These are phyloP conservation scores for Microcera coccophila DNA, from an alignment of 2,329 filamentous ascomycete genomes.

Conservation along the genomic window DNA sequence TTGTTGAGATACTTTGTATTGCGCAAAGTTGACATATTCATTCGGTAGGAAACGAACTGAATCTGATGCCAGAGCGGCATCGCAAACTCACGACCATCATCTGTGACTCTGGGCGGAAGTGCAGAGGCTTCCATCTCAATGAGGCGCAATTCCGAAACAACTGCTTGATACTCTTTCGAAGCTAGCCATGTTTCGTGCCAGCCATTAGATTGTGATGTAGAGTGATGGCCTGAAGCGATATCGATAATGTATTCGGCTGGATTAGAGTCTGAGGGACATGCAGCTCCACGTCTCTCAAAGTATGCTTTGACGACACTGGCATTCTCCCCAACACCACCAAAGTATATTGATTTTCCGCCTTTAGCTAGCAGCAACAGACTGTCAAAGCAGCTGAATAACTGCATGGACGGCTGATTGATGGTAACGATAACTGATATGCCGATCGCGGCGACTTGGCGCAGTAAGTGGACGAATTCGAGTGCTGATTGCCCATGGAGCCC, in stretches of 20 bases:
- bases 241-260: slow-evolving; percentile 74
- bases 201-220: slow-evolving; percentile 32
- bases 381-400: slow-evolving; percentile 65
- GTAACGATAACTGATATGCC: slow-evolving; percentile 67
- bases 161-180: slow-evolving; percentile 52
- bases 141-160: slow-evolving; percentile 57
- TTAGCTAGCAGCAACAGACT: slow-evolving; percentile 59
- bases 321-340: slow-evolving; percentile 60
- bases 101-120: slow-evolving; percentile 33
- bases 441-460: slow-evolving; percentile 61
- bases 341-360: slow-evolving; percentile 64
- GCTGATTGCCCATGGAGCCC: slow-evolving; percentile 67
- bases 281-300: slow-evolving; percentile 63
- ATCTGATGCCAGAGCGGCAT: slow-evolving; percentile 60
- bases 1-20: slow-evolving; percentile 63
- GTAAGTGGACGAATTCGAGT: slow-evolving; percentile 60
- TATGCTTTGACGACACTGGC: slow-evolving; percentile 55
- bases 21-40: slow-evolving; percentile 57
- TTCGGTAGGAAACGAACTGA: slow-evolving; percentile 57
- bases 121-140: slow-evolving; percentile 52
- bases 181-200: slow-evolving; percentile 66
- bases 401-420: slow-evolving; percentile 66
- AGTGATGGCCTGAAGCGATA: slow-evolving; percentile 45
- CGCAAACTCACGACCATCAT: slow-evolving; percentile 64
- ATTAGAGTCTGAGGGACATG: slow-evolving; percentile 61